phyloP scores from a whole-genome alignment of 2,329 filamentous ascomycete species.

The Leptoxyphium fumago region DNA sequence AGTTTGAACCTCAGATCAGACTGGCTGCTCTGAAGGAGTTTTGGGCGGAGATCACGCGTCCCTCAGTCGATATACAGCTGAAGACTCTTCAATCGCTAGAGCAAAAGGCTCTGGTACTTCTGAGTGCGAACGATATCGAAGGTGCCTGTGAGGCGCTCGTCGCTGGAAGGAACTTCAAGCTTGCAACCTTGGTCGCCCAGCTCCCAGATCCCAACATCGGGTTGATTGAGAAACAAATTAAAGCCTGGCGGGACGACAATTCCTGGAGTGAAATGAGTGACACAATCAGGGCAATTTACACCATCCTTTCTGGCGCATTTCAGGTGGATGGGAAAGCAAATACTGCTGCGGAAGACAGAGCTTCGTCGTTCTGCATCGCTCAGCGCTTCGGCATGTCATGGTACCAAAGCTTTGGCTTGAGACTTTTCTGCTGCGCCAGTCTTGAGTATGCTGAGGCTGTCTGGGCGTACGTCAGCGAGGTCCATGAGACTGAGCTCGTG shows the following conservation, averaged over 20 bases:
- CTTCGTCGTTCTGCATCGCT: slow-evolving; percentile 67
- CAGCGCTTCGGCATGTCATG: slow-evolving; percentile 77
- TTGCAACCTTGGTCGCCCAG: slow-evolving; percentile 73
- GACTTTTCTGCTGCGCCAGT: slow-evolving; percentile 73
- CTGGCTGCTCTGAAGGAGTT: slow-evolving; percentile 52
- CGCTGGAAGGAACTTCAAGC: slow-evolving; percentile 60
- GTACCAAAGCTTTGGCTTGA: slow-evolving; percentile 82
- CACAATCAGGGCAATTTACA: slow-evolving; percentile 73
- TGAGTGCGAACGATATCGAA: slow-evolving; percentile 63
- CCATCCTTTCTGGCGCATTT: slow-evolving; percentile 78
- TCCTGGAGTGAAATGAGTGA: slow-evolving; percentile 78
- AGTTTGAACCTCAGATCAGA: slow-evolving; percentile 23
- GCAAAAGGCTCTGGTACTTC: slow-evolving; percentile 67
- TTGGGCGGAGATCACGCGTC: slow-evolving; percentile 38
- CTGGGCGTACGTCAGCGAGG: slow-evolving; percentile 55
- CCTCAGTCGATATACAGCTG: slow-evolving; percentile 29
- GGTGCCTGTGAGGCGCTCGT: slow-evolving; percentile 73
- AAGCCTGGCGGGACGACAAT: slow-evolving; percentile 69
- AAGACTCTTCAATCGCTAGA: slow-evolving; percentile 51
- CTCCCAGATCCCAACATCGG: slow-evolving; percentile 59
- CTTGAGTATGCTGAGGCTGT: slow-evolving; percentile 58
- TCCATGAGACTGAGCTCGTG: slow-evolving; percentile 53
- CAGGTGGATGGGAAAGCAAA: slow-evolving; percentile 65
- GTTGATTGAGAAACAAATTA: slow-evolving; percentile 65
- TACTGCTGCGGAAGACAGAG: slow-evolving; percentile 63